phyloP scores from a whole-genome alignment of 371 early-diverging fungal genomes.

The Chytridiales sp. region DNA sequence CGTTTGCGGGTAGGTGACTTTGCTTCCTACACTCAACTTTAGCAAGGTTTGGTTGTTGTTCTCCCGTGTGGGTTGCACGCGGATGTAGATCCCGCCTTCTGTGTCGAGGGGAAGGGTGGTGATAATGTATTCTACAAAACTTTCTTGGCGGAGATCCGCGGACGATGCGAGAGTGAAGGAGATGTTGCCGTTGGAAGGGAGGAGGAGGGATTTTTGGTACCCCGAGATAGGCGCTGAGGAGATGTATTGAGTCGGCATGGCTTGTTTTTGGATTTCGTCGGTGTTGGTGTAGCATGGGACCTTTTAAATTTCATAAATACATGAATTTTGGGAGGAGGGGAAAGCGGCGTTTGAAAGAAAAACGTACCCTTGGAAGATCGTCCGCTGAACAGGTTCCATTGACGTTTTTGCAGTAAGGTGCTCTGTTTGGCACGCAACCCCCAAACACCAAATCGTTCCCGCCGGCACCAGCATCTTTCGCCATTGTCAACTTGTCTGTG shows the following conservation, averaged over 20 bases:
- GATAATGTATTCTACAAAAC: neutral
- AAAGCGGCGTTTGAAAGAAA: neutral
- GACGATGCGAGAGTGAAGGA: neutral
- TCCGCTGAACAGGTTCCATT: constrained; percentile 1
- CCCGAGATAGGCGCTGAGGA: constrained; percentile 1
- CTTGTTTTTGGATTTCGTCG: neutral
- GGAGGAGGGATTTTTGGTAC: neutral
- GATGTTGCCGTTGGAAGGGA: neutral
- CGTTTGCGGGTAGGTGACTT: neutral
- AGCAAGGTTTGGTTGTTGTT: too few species aligned
- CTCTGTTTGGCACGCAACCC: constrained; percentile 14
- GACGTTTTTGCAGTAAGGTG: constrained; percentile 9
- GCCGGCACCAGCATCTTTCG: constrained; percentile 4
- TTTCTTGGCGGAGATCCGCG: neutral
- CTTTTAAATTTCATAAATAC: neutral
- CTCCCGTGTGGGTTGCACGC: neutral
- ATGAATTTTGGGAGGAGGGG: neutral
- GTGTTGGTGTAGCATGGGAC: constrained; percentile 7
- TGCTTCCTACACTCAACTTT: neutral
- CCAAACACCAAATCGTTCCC: constrained; percentile 11
- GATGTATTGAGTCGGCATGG: neutral
- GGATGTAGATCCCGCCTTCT: neutral
- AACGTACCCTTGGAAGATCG: constrained; percentile 7
- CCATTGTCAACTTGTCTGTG: constrained; percentile 1
- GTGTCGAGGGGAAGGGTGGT: neutral